Evolutionary conservation across 2,329 filamentous ascomycete genomes (phyloP).

Genomic region (Mycogone perniciosa): DNA sequence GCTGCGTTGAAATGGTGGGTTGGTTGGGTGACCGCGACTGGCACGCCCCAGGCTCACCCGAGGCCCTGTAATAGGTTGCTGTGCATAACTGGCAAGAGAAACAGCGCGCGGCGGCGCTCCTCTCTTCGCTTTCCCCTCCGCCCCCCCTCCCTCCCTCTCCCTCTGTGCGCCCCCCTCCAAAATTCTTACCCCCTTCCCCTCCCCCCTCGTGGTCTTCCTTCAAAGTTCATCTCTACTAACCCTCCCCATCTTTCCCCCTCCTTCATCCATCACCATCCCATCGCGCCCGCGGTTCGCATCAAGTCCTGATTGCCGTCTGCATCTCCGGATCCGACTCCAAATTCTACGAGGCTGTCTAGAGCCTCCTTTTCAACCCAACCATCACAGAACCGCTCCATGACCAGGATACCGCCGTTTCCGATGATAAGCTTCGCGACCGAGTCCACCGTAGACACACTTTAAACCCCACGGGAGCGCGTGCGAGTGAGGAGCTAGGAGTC

Average conservation of each 20-base stretch:
- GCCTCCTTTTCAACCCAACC: constrained; percentile 22
- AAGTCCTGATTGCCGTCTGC: constrained; percentile 21
- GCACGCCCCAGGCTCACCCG: constrained; percentile 3
- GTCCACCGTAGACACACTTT: constrained; percentile 60
- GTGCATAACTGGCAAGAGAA: not conserved
- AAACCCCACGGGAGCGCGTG: constrained; percentile 62
- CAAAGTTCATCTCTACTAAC: constrained; percentile 16
- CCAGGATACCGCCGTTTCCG: constrained; percentile 35
- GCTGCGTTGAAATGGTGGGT: constrained; percentile 6
- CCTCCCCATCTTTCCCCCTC: constrained; percentile 14
- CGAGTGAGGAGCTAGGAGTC: constrained; percentile 47
- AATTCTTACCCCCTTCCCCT: constrained; percentile 19
- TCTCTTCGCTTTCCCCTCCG: constrained; percentile 1
- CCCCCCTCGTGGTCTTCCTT: constrained; percentile 15
- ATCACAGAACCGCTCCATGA: constrained; percentile 36
- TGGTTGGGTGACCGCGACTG: not conserved
- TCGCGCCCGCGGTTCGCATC: constrained; percentile 19
- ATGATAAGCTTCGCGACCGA: constrained; percentile 48
- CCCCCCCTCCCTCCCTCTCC: constrained; percentile 7
- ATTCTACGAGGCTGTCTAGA: constrained; percentile 23
- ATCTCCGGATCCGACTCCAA: constrained; percentile 18
- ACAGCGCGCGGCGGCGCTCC: not conserved
- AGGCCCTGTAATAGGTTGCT: constrained; percentile 7
- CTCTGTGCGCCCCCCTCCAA: constrained; percentile 12
- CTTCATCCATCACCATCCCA: constrained; percentile 12